phyloP scores from a whole-genome alignment of 2,329 filamentous ascomycete genomes.

The Aspergillus japonicus region DNA sequence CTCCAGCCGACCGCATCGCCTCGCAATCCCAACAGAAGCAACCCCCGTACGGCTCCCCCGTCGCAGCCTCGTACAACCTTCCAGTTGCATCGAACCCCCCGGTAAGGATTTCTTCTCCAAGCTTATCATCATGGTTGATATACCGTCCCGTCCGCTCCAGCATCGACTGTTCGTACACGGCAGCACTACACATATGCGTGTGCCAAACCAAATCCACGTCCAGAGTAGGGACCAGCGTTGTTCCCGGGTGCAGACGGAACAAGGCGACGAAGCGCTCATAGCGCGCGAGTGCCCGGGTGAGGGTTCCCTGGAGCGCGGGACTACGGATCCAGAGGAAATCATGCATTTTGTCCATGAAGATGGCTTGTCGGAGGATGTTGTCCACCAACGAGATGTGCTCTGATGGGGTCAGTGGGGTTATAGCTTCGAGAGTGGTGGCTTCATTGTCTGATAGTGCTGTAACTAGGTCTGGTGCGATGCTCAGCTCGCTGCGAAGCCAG shows the following conservation, averaged over 20 bases:
- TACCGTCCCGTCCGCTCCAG: slow-evolving; percentile 48
- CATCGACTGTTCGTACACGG: slow-evolving; percentile 42
- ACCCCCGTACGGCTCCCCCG: background rate
- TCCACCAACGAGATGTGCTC: slow-evolving; percentile 29
- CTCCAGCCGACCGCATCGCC: background rate
- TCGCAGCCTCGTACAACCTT: slow-evolving; percentile 7
- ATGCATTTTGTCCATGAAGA: slow-evolving; percentile 62
- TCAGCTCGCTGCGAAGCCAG: background rate
- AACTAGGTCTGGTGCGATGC: slow-evolving; percentile 6
- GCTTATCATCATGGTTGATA: slow-evolving; percentile 77
- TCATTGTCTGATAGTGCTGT: background rate
- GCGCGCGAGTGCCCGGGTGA: slow-evolving; percentile 58
- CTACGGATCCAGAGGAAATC: slow-evolving; percentile 77
- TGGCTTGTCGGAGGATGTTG: slow-evolving; percentile 43
- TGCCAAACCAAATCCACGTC: slow-evolving; percentile 39
- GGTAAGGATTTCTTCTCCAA: slow-evolving; percentile 62
- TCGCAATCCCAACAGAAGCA: background rate
- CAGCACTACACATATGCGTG: slow-evolving; percentile 30
- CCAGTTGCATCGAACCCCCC: slow-evolving; percentile 53
- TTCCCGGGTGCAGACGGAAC: slow-evolving; percentile 35
- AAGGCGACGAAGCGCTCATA: slow-evolving; percentile 47
- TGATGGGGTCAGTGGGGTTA: background rate
- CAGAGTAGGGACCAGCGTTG: slow-evolving; percentile 34
- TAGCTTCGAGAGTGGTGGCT: background rate
- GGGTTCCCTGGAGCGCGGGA: slow-evolving; percentile 62